Evolutionary conservation across 441 rosid species (phyloP), one percentile per base, ranked within the genome.

Genomic region (Pelargonium citronellum): DNA sequence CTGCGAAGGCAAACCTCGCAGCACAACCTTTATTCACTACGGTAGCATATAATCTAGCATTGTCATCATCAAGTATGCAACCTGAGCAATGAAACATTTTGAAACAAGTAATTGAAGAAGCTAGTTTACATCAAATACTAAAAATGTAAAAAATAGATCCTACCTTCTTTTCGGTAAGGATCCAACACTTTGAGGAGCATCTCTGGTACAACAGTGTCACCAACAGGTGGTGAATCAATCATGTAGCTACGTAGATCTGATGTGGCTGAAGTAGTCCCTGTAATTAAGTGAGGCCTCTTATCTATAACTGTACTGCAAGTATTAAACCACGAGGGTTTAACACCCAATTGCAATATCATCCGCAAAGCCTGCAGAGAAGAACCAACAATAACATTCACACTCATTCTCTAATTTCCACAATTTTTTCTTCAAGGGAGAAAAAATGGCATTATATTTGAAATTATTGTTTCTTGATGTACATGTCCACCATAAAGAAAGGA

Each of bases 281-380:
- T 87, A 79, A 95, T 84, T 53, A 86, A 79, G 73, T 90, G 95
- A 74, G 87, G 96, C 81, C 94, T 86, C 80, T 89, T 89, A 74
- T 83, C 84, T 72, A 91, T 81, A 71, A 75, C 70, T 53, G 90
- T 90, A 69, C 99, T 84, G 79, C 83, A 76, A 63, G 97, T 87
- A 83, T 95, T 95, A 80, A 95, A 95, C 97, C 97, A 95, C 73
- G 96, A 90, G 67, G 97, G 91, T 75, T 88, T 86, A 68, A 95
- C 99, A 75, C 99, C 99, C 81, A 95, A 81, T 76, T 95, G 96
- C 83, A 95, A 83, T 78, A 95, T 89, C 97, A 95, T 90, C 76
- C 89, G 89, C 78, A 95, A 79, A 66, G 97, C 99, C 99, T 95
- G 80, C 75, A 78, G 71, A 53, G 71, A 75, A 71, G 16, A 77